These are phyloP conservation scores for Macroventuria anomochaeta DNA, from an alignment of 2,329 filamentous ascomycete species.

Conservation along the genomic window DNA sequence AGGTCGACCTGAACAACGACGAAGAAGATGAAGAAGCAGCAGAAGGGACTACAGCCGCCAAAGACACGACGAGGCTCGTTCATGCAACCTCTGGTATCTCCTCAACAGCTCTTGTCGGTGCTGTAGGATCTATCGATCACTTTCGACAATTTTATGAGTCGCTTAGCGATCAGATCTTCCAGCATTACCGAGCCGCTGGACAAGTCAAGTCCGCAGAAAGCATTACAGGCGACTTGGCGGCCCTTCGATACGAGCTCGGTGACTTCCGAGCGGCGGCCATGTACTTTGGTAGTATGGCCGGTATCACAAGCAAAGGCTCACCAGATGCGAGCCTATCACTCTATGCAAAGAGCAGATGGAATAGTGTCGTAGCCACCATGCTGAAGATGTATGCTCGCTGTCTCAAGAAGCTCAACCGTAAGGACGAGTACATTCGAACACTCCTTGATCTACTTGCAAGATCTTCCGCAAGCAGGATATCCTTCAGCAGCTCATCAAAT, in stretches of 20 bases:
- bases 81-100: slow-evolving; percentile 39
- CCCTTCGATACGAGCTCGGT: slow-evolving; percentile 77
- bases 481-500: slow-evolving; percentile 32
- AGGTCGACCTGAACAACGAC: slow-evolving; percentile 47
- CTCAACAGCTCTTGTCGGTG: slow-evolving; percentile 38
- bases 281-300: slow-evolving; percentile 79
- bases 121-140: slow-evolving; percentile 45
- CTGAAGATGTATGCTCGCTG: slow-evolving; percentile 85
- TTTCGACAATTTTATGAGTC: slow-evolving; percentile 58
- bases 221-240: slow-evolving; percentile 82
- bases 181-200: slow-evolving; percentile 80
- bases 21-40: slow-evolving; percentile 15
- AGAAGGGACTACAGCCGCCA: neutral
- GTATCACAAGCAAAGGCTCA: slow-evolving; percentile 40
- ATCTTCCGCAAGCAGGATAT: slow-evolving; percentile 54
- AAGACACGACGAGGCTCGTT: slow-evolving; percentile 7
- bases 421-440: slow-evolving; percentile 79
- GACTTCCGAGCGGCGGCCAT: slow-evolving; percentile 76
- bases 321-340: slow-evolving; percentile 50
- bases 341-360: slow-evolving; percentile 81
- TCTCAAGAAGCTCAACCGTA: slow-evolving; percentile 75
- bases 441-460: slow-evolving; percentile 77
- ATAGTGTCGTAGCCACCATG: slow-evolving; percentile 79
- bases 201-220: slow-evolving; percentile 78
- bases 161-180: slow-evolving; percentile 83